phyloP scores from a whole-genome alignment of 306 rosid species.

The Potentilla sterilis region DNA sequence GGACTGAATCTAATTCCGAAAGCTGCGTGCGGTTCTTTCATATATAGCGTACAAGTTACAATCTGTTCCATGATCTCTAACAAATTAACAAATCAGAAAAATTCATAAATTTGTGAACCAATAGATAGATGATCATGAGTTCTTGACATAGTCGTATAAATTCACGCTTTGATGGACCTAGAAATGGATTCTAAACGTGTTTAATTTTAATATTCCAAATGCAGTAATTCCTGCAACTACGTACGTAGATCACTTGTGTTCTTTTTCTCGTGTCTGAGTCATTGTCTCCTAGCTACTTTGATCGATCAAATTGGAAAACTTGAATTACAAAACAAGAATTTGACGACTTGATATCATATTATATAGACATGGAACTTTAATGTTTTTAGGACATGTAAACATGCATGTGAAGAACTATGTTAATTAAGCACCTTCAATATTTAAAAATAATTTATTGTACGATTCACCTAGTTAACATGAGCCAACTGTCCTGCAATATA shows the following conservation, averaged over 20 bases:
- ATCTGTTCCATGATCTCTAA: not conserved
- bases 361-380: not conserved
- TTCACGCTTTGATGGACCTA: not conserved
- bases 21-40: not conserved
- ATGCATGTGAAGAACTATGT: not conserved
- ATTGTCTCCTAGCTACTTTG: not conserved
- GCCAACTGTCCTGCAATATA: too few species aligned
- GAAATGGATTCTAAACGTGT: not conserved
- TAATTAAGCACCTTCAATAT: not conserved
- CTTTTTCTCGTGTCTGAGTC: not conserved
- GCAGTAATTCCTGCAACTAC: not conserved
- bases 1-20: not conserved
- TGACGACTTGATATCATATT: not conserved
- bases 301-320: not conserved
- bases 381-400: not conserved
- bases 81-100: not conserved
- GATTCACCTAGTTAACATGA: too few species aligned
- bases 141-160: not conserved
- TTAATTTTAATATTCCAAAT: not conserved
- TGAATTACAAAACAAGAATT: not conserved
- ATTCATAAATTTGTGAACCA: not conserved
- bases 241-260: not conserved
- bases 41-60: conserved; percentile 3
- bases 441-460: not conserved
- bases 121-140: not conserved